Evolutionary conservation across 2,329 filamentous ascomycete genomes (phyloP), one percentile per base, ranked within the genome.

Genomic region (Epichloe scottii): DNA sequence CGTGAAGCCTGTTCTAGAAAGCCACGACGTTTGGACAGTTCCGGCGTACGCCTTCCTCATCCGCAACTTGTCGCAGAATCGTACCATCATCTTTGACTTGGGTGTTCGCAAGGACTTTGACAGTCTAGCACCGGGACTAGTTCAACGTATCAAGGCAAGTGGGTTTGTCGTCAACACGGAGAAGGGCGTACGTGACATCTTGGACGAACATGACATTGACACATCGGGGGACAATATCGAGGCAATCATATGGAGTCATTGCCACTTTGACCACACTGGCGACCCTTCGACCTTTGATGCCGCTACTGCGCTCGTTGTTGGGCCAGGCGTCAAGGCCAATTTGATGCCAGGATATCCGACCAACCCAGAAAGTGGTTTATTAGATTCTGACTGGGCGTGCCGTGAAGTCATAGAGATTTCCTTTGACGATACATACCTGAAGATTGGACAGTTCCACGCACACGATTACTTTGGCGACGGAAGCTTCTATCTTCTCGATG

Each of bases 381-480:
- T 55, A 4, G 57, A 55, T 14, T 50, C 53, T 1, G 58, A 60
- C 26, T 57, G 56, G 12, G 41, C 50, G 5, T 57, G 55, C 2
- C 49, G 57, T 17, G 26, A 39, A 6, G 46, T 58, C 1, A 45
- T 50, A 10, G 57, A 58, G 30, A 47, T 58, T 7, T 46, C 53
- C 21, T 56, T 61, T 42, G 17, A 50, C 4, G 12, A n/a, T 6
- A 37, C 37, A 38, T 7, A 43, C 5, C 34, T 57, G 26, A 51
- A 42, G 26, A 57, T 66, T 38, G 69, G 69, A 4, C 55, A 60
- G 8, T 72, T 70, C 56, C 58, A 58, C 12, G 70, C 70, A 0
- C 51, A 65, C n/a, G 69, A 72, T 49, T 71, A 64, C 51, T 71
- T 71, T 39, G 62, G 60, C 11, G 69, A 72, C 42, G 68, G 68